Evolutionary conservation across 1,284 basidiomycete species (phyloP).

Genomic region (Ustilago tritici): DNA sequence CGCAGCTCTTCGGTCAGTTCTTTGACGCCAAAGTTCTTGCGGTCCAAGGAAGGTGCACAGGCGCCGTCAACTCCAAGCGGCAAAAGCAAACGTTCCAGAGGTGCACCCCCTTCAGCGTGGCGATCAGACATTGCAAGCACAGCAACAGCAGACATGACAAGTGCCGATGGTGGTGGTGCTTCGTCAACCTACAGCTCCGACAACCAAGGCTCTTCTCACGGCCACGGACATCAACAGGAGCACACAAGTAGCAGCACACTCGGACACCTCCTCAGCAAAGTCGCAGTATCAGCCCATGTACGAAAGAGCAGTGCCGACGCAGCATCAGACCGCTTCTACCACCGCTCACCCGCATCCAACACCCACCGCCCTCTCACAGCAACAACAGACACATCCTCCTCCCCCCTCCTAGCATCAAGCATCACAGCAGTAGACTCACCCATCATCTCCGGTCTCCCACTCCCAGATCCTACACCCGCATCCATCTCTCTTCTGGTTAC

Average conservation of each 20-base stretch:
- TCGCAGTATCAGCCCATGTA: not conserved
- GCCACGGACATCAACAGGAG: not conserved
- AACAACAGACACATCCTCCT: not conserved
- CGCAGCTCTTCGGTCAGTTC: constrained; percentile 22
- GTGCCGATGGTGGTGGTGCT: not conserved
- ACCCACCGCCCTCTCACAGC: not conserved
- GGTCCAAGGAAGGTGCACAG: constrained; percentile 3
- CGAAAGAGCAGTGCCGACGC: constrained; percentile 2
- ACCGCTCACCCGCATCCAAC: not conserved
- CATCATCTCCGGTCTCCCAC: constrained; percentile 15
- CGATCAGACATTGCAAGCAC: constrained; percentile 4
- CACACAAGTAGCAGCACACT: not conserved
- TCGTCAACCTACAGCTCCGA: constrained; percentile 31
- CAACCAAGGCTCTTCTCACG: constrained; percentile 20
- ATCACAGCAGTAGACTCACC: constrained; percentile 9
- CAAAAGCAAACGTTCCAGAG: constrained; percentile 1
- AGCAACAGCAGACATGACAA: not conserved
- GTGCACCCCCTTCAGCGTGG: constrained; percentile 32
- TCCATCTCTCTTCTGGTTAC: constrained; percentile 7
- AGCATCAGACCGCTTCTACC: not conserved
- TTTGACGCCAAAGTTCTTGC: constrained; percentile 16
- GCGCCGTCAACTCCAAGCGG: not conserved
- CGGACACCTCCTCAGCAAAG: not conserved
- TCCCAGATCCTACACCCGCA: not conserved
- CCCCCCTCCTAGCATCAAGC: not conserved